A percentile compares a stretch with the other conserved stretches of the same genome.
phyloP scores from a whole-genome alignment of 805 yeast species.

The Isabelozyma rhagii region DNA sequence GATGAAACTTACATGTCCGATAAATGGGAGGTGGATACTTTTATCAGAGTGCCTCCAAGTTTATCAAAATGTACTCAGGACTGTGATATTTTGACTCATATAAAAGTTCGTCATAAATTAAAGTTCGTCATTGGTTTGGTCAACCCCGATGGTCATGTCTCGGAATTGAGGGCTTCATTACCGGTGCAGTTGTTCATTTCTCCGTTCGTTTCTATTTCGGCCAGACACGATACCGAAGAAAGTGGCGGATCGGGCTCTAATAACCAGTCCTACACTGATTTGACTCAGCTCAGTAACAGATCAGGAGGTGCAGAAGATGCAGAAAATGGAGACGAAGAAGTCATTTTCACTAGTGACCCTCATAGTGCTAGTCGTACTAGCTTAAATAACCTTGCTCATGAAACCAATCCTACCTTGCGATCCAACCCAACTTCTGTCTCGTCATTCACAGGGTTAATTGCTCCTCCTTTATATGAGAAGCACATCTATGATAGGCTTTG shows the following conservation, averaged over 20 bases:
- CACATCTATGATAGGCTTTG: slow-evolving; percentile 81
- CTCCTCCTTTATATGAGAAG: slow-evolving; percentile 83
- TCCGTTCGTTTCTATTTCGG: slow-evolving; percentile 76
- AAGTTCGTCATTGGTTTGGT: slow-evolving; percentile 74
- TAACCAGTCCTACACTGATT: background rate
- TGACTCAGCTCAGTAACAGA: slow-evolving; percentile 48
- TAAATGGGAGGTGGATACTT: slow-evolving; percentile 69
- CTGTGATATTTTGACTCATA: slow-evolving; percentile 62
- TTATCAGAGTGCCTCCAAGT: slow-evolving; percentile 66
- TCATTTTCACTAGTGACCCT: slow-evolving; percentile 23
- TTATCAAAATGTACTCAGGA: slow-evolving; percentile 83
- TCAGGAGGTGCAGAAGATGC: background rate
- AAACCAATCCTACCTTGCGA: slow-evolving; percentile 2
- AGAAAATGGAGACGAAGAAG: slow-evolving; percentile 22
- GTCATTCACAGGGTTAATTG: slow-evolving; percentile 47
- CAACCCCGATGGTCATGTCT: slow-evolving; percentile 89
- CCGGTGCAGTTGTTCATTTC: slow-evolving; percentile 74
- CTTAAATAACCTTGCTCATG: slow-evolving; percentile 14
- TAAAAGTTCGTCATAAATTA: slow-evolving; percentile 85
- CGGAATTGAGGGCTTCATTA: slow-evolving; percentile 86
- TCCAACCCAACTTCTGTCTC: slow-evolving; percentile 28
- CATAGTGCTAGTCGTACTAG: slow-evolving; percentile 18
- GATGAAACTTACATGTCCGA: slow-evolving; percentile 47
- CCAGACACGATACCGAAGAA: slow-evolving; percentile 31
- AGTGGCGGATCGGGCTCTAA: slow-evolving; percentile 1